A percentile compares a stretch with the other conserved stretches of the same genome.
These are phyloP conservation scores for Fusarium sp. DNA, from an alignment of 2,329 filamentous ascomycete genomes.

Conservation along the genomic window DNA sequence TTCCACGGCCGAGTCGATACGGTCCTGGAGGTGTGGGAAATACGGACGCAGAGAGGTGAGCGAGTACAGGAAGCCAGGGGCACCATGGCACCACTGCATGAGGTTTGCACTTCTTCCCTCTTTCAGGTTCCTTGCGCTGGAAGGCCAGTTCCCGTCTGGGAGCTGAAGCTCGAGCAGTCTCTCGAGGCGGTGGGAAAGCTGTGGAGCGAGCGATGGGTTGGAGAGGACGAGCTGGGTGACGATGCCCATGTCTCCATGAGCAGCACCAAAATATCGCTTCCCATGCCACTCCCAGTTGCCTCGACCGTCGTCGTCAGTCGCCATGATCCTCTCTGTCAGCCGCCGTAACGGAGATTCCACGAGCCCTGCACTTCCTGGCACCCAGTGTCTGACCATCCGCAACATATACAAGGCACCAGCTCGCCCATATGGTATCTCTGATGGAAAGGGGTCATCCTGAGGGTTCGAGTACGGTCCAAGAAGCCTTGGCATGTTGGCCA, in stretches of 20 bases:
- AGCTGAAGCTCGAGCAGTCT: slow-evolving; percentile 70
- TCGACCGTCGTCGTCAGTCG: slow-evolving; percentile 56
- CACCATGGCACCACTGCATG: slow-evolving; percentile 77
- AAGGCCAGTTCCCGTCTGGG: slow-evolving; percentile 73
- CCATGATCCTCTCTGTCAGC: slow-evolving; percentile 71
- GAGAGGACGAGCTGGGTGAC: slow-evolving; percentile 76
- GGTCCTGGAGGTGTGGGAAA: slow-evolving; percentile 65
- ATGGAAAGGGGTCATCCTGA: slow-evolving; percentile 57
- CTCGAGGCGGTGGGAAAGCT: slow-evolving; percentile 65
- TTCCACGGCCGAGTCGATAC: slow-evolving; percentile 65
- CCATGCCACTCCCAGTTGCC: slow-evolving; percentile 73
- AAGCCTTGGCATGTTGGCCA: slow-evolving; percentile 54
- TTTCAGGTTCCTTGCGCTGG: slow-evolving; percentile 59
- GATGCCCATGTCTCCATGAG: slow-evolving; percentile 77
- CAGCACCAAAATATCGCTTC: slow-evolving; percentile 73
- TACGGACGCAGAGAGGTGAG: slow-evolving; percentile 66
- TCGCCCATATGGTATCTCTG: slow-evolving; percentile 76
- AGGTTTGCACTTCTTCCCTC: slow-evolving; percentile 58
- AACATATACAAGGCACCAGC: slow-evolving; percentile 77
- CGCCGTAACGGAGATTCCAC: slow-evolving; percentile 67
- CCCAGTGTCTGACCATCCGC: slow-evolving; percentile 69
- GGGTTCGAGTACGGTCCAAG: slow-evolving; percentile 43
- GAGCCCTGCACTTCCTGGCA: slow-evolving; percentile 61
- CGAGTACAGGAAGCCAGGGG: slow-evolving; percentile 71
- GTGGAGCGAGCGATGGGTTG: slow-evolving; percentile 64